phyloP scores from a whole-genome alignment of 1,284 basidiomycete genomes.

The Cryptococcus deneoformans region DNA sequence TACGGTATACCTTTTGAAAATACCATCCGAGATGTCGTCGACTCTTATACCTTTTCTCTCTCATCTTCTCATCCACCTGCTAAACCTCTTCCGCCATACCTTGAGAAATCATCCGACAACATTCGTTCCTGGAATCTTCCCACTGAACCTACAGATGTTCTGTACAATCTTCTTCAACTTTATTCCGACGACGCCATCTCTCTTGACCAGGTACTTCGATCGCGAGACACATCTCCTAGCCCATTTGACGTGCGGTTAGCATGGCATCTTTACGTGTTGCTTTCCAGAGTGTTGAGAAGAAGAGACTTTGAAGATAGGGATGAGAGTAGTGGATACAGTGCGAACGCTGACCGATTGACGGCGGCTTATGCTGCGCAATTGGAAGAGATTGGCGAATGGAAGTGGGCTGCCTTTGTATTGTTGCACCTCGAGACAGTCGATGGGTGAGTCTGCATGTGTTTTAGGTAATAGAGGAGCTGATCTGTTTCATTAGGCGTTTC shows the following conservation, averaged over 20 bases:
- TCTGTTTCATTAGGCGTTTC: constrained; percentile 57
- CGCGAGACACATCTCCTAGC: constrained; percentile 71
- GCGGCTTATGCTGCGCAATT: constrained; percentile 84
- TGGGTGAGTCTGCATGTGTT: constrained; percentile 58
- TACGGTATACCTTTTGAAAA: constrained; percentile 73
- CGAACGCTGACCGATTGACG: constrained; percentile 76
- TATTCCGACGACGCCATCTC: constrained; percentile 57
- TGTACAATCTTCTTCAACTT: constrained; percentile 81
- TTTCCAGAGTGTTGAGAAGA: constrained; percentile 75
- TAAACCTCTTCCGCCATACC: constrained; percentile 68
- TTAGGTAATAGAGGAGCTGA: constrained; percentile 21
- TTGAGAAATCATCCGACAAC: constrained; percentile 47
- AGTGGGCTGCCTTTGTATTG: constrained; percentile 84
- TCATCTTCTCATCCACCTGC: constrained; percentile 50
- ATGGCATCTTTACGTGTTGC: constrained; percentile 90
- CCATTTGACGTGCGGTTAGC: constrained; percentile 77
- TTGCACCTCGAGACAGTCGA: constrained; percentile 78
- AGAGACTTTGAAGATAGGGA: constrained; percentile 83
- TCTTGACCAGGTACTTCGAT: constrained; percentile 55
- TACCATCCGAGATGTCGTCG: constrained; percentile 66
- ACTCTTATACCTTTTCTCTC: constrained; percentile 62
- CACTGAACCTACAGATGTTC: constrained; percentile 58
- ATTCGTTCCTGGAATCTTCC: constrained; percentile 46
- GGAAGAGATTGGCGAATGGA: constrained; percentile 74
- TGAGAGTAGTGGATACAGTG: constrained; percentile 65